These are phyloP conservation scores for Cryptococcus sp. DNA, from an alignment of 1,284 basidiomycete species.

Conservation along the genomic window DNA sequence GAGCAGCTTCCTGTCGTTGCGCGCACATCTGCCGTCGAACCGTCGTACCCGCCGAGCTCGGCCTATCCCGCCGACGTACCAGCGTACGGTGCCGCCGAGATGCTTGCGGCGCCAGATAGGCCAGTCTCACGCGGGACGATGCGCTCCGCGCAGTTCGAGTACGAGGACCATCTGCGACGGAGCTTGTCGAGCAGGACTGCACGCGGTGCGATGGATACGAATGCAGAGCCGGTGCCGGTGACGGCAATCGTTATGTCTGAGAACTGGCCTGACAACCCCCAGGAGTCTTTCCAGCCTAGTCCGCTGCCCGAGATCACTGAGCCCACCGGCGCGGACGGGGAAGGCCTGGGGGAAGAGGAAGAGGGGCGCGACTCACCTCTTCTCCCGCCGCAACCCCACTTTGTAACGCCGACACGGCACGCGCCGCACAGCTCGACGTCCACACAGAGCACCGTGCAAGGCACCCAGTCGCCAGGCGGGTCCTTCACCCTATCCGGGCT, in stretches of 20 bases:
- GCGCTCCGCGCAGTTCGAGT: slow-evolving; percentile 42
- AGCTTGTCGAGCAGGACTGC: slow-evolving; percentile 42
- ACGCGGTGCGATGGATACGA: slow-evolving; percentile 22
- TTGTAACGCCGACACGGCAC: slow-evolving; percentile 27
- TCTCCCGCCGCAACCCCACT: slow-evolving; percentile 19
- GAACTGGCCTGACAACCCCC: no score
- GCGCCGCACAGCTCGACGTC: slow-evolving; percentile 29
- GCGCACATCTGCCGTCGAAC: no score
- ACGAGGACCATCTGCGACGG: slow-evolving; percentile 40
- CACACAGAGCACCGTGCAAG: slow-evolving; percentile 27
- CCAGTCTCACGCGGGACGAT: slow-evolving; percentile 36
- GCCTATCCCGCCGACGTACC: no score
- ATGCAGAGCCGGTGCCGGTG: slow-evolving; percentile 16
- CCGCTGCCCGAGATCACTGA: no score
- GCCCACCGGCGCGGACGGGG: not conserved
- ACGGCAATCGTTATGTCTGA: slow-evolving; percentile 1
- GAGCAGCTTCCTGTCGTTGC: no score
- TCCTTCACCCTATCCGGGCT: slow-evolving; percentile 23
- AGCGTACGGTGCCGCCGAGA: not conserved
- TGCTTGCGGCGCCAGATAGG: slow-evolving; percentile 26
- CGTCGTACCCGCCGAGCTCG: no score
- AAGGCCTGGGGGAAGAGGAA: slow-evolving; percentile 1
- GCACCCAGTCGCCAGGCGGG: slow-evolving; percentile 22
- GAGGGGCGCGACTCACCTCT: slow-evolving; percentile 8
- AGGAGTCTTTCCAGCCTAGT: no score